Evolutionary conservation across 2,329 filamentous ascomycete genomes (phyloP).

Genomic region (Botrytis squamosa): DNA sequence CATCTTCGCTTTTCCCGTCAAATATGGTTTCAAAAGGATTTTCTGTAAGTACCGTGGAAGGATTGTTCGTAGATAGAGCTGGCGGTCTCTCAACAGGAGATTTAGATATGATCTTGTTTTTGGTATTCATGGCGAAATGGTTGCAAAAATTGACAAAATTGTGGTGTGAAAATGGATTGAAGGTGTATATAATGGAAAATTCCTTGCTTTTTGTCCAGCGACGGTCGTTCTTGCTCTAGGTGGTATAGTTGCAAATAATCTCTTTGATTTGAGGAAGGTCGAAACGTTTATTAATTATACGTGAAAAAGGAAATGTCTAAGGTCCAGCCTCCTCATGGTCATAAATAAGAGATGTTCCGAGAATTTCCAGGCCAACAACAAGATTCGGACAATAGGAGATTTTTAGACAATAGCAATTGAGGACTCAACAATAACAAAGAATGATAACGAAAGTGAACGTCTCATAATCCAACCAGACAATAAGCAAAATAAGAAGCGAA

Average conservation of each 20-base stretch:
- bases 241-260: neutral
- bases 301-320: slow-evolving; percentile 7
- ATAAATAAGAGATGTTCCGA: slow-evolving; percentile 7
- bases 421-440: slow-evolving; percentile 24
- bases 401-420: slow-evolving; percentile 21
- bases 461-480: slow-evolving; percentile 17
- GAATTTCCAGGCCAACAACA: slow-evolving; percentile 11
- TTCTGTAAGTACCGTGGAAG: slow-evolving; percentile 23
- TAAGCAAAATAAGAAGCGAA: slow-evolving; percentile 9
- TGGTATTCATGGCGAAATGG: slow-evolving; percentile 22
- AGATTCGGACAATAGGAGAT: slow-evolving; percentile 23
- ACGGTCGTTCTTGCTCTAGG: slow-evolving; percentile 14
- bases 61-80: slow-evolving; percentile 20
- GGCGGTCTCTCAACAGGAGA: neutral
- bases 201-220: neutral
- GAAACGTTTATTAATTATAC: slow-evolving; percentile 14
- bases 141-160: slow-evolving; percentile 21
- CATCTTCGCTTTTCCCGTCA: slow-evolving; percentile 31
- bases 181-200: neutral
- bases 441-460: slow-evolving; percentile 25
- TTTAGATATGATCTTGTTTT: slow-evolving; percentile 21
- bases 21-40: slow-evolving; percentile 34
- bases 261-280: slow-evolving; percentile 12
- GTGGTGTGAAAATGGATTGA: slow-evolving; percentile 7
- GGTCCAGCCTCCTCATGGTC: slow-evolving; percentile 15